Evolutionary conservation across 73 alveolate genomes (phyloP), one percentile per base, ranked within the genome.

Genomic region (Paramecium caudatum): DNA sequence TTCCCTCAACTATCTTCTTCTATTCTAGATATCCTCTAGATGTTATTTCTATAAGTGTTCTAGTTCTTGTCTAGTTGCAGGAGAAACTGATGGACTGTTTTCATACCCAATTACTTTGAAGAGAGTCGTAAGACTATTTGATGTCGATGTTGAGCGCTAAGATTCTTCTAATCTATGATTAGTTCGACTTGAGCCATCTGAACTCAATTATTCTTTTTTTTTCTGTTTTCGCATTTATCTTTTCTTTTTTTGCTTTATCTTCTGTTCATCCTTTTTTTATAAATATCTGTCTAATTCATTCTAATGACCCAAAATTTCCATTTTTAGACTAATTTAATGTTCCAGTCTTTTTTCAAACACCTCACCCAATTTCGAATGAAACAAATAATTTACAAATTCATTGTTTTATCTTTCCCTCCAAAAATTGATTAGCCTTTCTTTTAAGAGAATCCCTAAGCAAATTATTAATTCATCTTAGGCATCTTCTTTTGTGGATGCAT

Each of bases 401-500:
- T 2, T 13, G n/a, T 16, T 32, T 16, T 65, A 9, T 0, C 13
- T 30, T 16, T 65, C 50, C 34, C 49, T 30, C 12, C 15, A 65
- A 2, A 33, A 16, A 3, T 6, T 3, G 16, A 16, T 33, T 33
- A 65, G 9, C 34, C 34, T 30, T 12, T 65, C 83, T 13, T 65
- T 65, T 25, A 65, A 32, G 16, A 36, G 5, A 1, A 36, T 5
- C 17, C 83, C 83, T n/a, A 65, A 10, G n/a, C 83, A 65, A n/a
- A 65, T 65, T 3, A 65, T 13, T 21, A 65, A 65, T 8, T 65
- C 83, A 5, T 65, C 83, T 65, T 65, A 65, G 15, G 83, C 83
- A 32, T 65, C 83, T 9, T 65, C 83, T 65, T 65, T 33, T 32
- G 83, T 65, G 32, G 83, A 65, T 6, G 83, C 83, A 65, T 65